Evolutionary conservation across 2,329 filamentous ascomycete genomes (phyloP).

Genomic region (Cercospora zeae-maydis): DNA sequence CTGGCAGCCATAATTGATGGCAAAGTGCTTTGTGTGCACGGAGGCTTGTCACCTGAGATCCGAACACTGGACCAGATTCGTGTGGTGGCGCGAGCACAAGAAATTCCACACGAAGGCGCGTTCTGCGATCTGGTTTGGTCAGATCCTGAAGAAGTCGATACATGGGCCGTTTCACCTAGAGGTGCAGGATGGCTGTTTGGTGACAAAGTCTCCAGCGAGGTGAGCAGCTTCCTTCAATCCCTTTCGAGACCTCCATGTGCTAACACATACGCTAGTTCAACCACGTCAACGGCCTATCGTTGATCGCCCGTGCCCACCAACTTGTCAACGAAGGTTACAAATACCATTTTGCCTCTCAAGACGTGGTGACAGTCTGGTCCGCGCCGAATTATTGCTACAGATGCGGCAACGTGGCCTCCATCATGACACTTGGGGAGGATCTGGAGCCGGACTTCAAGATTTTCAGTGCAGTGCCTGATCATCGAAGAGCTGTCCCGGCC

Average conservation of each 20-base stretch:
- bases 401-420: slow-evolving; percentile 82
- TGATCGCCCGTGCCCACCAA: slow-evolving; percentile 71
- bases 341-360: slow-evolving; percentile 93
- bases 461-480: slow-evolving; percentile 83
- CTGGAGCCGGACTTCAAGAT: slow-evolving; percentile 89
- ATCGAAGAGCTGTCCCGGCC: slow-evolving; percentile 74
- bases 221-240: slow-evolving; percentile 26
- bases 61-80: slow-evolving; percentile 72
- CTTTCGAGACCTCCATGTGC: background rate
- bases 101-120: slow-evolving; percentile 72
- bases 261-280: slow-evolving; percentile 54
- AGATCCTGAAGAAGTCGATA: slow-evolving; percentile 66
- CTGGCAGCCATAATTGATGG: slow-evolving; percentile 71
- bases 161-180: slow-evolving; percentile 64
- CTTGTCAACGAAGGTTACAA: slow-evolving; percentile 76
- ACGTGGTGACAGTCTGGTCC: slow-evolving; percentile 83
- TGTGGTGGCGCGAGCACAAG: slow-evolving; percentile 68
- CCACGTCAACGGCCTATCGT: slow-evolving; percentile 67
- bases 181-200: slow-evolving; percentile 67
- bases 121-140: slow-evolving; percentile 76
- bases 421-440: slow-evolving; percentile 85
- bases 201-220: slow-evolving; percentile 68
- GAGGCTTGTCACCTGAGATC: slow-evolving; percentile 68
- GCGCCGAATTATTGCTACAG: slow-evolving; percentile 96
- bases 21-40: slow-evolving; percentile 70